Percentiles rank a stretch among this genome's conserved stretches.
Evolutionary conservation across 2,329 filamentous ascomycete species (phyloP).

Genomic region (Colletotrichum orchidophilum): DNA sequence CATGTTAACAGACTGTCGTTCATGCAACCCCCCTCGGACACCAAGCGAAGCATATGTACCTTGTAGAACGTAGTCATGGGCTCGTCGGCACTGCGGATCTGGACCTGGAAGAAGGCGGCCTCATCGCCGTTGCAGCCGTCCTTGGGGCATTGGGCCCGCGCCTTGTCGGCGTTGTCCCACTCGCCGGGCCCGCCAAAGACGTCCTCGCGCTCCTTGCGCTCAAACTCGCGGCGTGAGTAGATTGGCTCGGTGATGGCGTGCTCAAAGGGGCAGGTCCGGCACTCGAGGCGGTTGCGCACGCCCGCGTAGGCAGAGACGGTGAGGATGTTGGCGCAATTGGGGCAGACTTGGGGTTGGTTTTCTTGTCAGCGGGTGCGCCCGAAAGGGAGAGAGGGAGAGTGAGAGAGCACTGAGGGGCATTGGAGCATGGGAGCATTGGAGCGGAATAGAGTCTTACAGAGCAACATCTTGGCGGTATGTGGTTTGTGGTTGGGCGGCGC

Average conservation of each 20-base stretch:
- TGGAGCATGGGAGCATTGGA: not conserved
- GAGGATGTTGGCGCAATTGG: slow-evolving; percentile 84
- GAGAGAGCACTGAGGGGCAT: no score
- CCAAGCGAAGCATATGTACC: slow-evolving; percentile 57
- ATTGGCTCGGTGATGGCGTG: slow-evolving; percentile 82
- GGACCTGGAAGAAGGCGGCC: slow-evolving; percentile 95
- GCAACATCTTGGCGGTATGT: slow-evolving; percentile 62
- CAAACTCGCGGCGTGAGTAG: slow-evolving; percentile 85
- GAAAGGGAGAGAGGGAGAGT: not conserved
- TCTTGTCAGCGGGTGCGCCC: slow-evolving; percentile 21
- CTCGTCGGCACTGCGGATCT: slow-evolving; percentile 98
- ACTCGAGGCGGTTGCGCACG: slow-evolving; percentile 86
- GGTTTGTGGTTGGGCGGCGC: not conserved
- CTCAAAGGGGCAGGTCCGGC: slow-evolving; percentile 94
- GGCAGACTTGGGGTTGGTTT: slow-evolving; percentile 69
- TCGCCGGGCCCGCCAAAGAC: slow-evolving; percentile 89
- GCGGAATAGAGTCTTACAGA: slow-evolving; percentile 60
- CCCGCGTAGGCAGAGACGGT: slow-evolving; percentile 71
- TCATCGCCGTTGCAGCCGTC: slow-evolving; percentile 82
- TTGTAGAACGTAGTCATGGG: slow-evolving; percentile 98
- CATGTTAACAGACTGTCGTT: not conserved
- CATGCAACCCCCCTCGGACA: no score
- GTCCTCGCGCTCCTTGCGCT: slow-evolving; percentile 86
- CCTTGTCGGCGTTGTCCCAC: slow-evolving; percentile 93
- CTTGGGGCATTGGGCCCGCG: slow-evolving; percentile 81